These are phyloP conservation scores for Microthlaspi erraticum DNA, from an alignment of 345 rosid genomes.

Conservation along the genomic window DNA sequence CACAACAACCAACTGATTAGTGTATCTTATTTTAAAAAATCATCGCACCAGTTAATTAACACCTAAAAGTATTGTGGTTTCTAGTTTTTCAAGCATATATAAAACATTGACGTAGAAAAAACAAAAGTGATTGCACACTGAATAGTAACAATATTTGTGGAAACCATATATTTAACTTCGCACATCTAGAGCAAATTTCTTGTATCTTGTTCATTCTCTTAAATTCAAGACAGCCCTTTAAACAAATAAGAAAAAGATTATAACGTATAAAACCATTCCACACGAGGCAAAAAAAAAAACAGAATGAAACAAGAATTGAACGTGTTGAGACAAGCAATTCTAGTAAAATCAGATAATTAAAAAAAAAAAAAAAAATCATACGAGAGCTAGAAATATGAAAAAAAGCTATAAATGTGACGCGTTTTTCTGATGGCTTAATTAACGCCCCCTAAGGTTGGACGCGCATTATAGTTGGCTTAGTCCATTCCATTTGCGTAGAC, in stretches of 20 bases:
- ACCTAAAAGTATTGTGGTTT: neutral
- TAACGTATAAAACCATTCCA: neutral
- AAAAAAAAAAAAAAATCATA: neutral
- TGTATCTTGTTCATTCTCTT: too few species aligned
- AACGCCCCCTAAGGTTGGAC: slow-evolving; percentile 7
- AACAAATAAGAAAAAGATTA: neutral
- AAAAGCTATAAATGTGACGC: neutral
- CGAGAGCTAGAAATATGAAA: neutral
- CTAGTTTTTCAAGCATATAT: neutral
- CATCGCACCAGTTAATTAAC: neutral
- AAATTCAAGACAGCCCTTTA: too few species aligned
- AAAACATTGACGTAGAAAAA: neutral
- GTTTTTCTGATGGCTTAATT: slow-evolving; percentile 1
- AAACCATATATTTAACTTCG: neutral
- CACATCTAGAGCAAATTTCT: neutral
- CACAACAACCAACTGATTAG: neutral
- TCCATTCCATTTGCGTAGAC: slow-evolving; percentile 16
- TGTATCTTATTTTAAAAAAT: neutral
- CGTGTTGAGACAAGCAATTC: slow-evolving; percentile 4
- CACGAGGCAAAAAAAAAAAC: neutral
- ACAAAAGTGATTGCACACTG: too few species aligned
- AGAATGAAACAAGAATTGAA: neutral
- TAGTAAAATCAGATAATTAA: slow-evolving; percentile 12
- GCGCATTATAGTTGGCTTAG: slow-evolving; percentile 26
- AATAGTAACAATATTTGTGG: neutral